Evolutionary conservation across 768 basidiomycete genomes (phyloP), one percentile per base, ranked within the genome.

Genomic region (Amanita jacksonii): DNA sequence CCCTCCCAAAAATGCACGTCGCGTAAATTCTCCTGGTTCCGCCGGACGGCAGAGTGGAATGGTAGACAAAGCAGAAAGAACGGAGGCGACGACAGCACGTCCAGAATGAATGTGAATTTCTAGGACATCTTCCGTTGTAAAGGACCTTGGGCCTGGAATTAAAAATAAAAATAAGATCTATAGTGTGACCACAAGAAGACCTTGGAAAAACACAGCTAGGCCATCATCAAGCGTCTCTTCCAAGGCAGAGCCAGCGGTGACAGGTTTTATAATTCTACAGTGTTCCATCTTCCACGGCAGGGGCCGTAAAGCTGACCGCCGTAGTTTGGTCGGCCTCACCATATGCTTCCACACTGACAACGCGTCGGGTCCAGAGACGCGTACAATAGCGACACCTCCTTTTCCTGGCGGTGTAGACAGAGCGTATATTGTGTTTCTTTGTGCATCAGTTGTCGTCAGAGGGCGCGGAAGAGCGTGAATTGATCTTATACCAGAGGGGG

Each of bases 71-170:
- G 82, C 76, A 1, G 61, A 57, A 15, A 93, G 72, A 5, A 90
- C 67, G 3, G 86, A 76, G 2, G 79, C 64, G 54, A 91, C 73
- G 22, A 92, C 70, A 3, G 91, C 88, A 4, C 83, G 73, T 2
- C 88, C 87, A 12, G 89, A 92, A 57, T 94, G 91, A 23, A 87
- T 66, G 58, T 94, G 91, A 24, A 94, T 61, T 54, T 94, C 91
- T 8, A 94, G 55, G 9, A 81, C 80, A 35, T 85, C 80, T 55
- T 90, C 81, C 0, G 81, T 82, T 0, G 91, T 94, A 54, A 87
- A 90, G 0, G 90, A 89, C 49, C 70, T 77, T 0, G 84, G 83
- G 1, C 72, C 89, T 90, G 52, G 9, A 23, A 46, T 25, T 32
- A 46, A 41, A 47, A 24, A 34, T 25, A 13, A 45, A 16, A 34